These are phyloP conservation scores for Neltuma alba DNA, from an alignment of 306 rosid species.

Conservation along the genomic window DNA sequence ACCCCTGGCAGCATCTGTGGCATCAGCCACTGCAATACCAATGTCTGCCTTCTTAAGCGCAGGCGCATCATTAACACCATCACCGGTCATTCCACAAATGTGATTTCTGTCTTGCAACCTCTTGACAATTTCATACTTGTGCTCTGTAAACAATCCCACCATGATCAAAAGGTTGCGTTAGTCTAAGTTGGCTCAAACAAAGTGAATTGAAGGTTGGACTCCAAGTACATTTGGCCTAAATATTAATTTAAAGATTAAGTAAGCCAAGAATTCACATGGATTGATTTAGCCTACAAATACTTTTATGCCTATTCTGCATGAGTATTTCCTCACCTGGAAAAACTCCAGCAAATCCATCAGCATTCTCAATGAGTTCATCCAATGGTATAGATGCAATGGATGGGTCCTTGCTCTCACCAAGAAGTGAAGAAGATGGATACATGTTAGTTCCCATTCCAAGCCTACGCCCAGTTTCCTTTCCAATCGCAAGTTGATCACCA, in stretches of 20 bases:
- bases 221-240: too few species aligned
- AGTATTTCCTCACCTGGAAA: slow-evolving; percentile 70
- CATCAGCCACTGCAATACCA: slow-evolving; percentile 95
- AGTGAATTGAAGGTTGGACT: not conserved
- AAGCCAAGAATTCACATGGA: not conserved
- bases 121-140: slow-evolving; percentile 90
- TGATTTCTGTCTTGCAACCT: slow-evolving; percentile 77
- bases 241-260: too few species aligned
- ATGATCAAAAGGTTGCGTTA: not conserved
- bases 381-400: slow-evolving; percentile 69
- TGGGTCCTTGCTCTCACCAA: slow-evolving; percentile 69
- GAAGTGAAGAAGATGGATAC: slow-evolving; percentile 91
- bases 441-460: slow-evolving; percentile 98
- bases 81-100: slow-evolving; percentile 93
- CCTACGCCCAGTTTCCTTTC: slow-evolving; percentile 93
- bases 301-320: not conserved
- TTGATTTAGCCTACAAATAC: not conserved
- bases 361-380: slow-evolving; percentile 91
- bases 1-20: slow-evolving; percentile 90
- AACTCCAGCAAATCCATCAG: slow-evolving; percentile 97
- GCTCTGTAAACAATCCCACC: slow-evolving; percentile 54
- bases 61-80: slow-evolving; percentile 95
- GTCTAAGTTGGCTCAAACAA: not conserved
- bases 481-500: slow-evolving; percentile 97
- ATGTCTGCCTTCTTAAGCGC: slow-evolving; percentile 92